Evolutionary conservation across 2,329 filamentous ascomycete species (phyloP).

Genomic region (Cladophialophora immunda): DNA sequence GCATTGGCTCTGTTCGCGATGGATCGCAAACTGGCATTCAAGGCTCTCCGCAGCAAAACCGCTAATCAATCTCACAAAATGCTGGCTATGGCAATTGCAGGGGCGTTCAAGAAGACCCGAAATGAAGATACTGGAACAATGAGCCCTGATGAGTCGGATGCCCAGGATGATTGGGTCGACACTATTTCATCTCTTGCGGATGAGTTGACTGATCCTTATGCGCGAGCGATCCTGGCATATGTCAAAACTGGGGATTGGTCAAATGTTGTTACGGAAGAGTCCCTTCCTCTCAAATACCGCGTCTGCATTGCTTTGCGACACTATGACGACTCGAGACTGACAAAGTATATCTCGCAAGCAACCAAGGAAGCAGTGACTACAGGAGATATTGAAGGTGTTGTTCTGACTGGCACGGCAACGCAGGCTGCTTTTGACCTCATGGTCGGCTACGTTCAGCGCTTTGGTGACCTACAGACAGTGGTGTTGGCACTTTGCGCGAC

Average conservation of each 20-base stretch:
- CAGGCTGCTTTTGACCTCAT: conserved; percentile 65
- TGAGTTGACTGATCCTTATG: conserved; percentile 68
- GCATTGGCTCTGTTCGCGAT: conserved; percentile 69
- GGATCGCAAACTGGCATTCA: conserved; percentile 65
- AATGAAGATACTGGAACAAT: conserved; percentile 16
- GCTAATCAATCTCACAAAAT: conserved; percentile 64
- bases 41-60: conserved; percentile 63
- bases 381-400: conserved; percentile 68
- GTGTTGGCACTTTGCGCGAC: conserved; percentile 63
- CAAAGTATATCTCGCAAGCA: conserved; percentile 63
- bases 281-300: conserved; percentile 67
- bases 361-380: conserved; percentile 60
- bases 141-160: conserved; percentile 38
- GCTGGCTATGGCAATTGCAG: conserved; percentile 62
- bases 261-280: conserved; percentile 64
- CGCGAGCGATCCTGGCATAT: conserved; percentile 68
- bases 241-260: conserved; percentile 69
- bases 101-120: conserved; percentile 47
- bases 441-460: conserved; percentile 66
- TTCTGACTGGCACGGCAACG: conserved; percentile 68
- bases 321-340: conserved; percentile 56
- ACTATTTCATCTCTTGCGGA: conserved; percentile 69
- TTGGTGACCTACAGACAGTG: conserved; percentile 69
- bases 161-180: conserved; percentile 67
- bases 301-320: conserved; percentile 68